Conservation (phyloP, 2,329 filamentous ascomycete species). For the Alternaria dauci region DNA sequence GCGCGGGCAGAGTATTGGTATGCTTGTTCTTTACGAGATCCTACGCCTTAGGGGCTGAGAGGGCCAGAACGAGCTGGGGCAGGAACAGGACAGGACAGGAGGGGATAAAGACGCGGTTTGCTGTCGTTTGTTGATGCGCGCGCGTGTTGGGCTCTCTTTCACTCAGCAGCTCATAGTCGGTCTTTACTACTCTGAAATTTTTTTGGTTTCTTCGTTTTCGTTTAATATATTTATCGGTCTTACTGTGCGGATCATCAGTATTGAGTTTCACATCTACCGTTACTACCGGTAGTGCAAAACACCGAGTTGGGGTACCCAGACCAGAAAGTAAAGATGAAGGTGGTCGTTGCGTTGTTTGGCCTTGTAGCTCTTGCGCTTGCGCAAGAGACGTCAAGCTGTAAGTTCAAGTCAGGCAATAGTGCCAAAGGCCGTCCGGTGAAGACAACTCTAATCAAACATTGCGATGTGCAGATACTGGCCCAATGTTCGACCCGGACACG, state of each 20-base stretch:
- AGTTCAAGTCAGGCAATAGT: conserved; percentile 2
- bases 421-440: not conserved
- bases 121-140: conserved; percentile 5
- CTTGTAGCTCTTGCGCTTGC: conserved; percentile 11
- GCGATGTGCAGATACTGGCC: conserved; percentile 26
- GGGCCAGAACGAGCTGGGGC: not conserved
- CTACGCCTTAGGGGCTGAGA: conserved; percentile 2
- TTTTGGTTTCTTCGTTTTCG: not conserved
- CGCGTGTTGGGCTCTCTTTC: not conserved
- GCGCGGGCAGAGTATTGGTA: not conserved
- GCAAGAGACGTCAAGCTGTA: conserved; percentile 11
- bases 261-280: conserved; percentile 1
- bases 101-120: not conserved
- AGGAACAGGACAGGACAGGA: not conserved
- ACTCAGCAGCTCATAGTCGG: not conserved
- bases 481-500: conserved; percentile 30
- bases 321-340: conserved; percentile 10
- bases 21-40: conserved; percentile 9
- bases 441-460: conserved; percentile 1
- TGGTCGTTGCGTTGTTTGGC: conserved; percentile 7
- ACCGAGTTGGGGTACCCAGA: not conserved
- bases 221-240: conserved; percentile 1
- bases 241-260: not conserved
- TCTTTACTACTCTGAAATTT: conserved; percentile 6
- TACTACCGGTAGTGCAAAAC: not conserved